Evolutionary conservation across 1,284 basidiomycete species (phyloP).

Genomic region (Rhodotorula sp.): DNA sequence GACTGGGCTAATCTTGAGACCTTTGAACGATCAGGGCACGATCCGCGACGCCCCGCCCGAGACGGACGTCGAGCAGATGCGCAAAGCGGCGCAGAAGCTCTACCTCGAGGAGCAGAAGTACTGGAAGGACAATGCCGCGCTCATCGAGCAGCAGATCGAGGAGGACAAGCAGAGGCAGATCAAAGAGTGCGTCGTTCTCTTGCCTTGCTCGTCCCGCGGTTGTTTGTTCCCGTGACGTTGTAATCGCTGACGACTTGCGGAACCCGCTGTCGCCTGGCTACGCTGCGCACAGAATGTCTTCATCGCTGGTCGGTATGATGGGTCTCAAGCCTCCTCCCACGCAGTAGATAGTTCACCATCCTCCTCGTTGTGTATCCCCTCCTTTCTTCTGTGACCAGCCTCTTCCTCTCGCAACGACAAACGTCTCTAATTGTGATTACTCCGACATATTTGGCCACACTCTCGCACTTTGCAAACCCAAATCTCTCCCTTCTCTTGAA

Average conservation of each 20-base stretch:
- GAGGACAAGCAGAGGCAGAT: conserved; percentile 78
- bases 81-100: conserved; percentile 75
- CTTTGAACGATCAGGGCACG: conserved; percentile 4
- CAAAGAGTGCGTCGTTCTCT: conserved; percentile 52
- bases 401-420: no score
- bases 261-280: not conserved
- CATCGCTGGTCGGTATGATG: conserved; percentile 27
- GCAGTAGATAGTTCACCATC: not conserved
- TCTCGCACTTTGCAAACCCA: no score
- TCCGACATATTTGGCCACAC: no score
- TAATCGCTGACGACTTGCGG: no score
- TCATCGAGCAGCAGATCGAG: conserved; percentile 73
- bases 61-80: conserved; percentile 87
- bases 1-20: no score
- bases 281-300: conserved; percentile 22
- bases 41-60: conserved; percentile 46
- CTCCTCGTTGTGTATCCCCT: no score
- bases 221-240: no score
- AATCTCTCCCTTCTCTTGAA: no score
- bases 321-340: conserved; percentile 26
- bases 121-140: conserved; percentile 73
- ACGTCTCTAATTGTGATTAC: no score
- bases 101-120: conserved; percentile 88
- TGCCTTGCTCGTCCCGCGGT: not conserved
- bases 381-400: no score